A percentile compares a stretch with the other conserved stretches of the same genome.
Evolutionary conservation across 1,139 yeast species (phyloP).

Genomic region (Sugiyamaella sp.): DNA sequence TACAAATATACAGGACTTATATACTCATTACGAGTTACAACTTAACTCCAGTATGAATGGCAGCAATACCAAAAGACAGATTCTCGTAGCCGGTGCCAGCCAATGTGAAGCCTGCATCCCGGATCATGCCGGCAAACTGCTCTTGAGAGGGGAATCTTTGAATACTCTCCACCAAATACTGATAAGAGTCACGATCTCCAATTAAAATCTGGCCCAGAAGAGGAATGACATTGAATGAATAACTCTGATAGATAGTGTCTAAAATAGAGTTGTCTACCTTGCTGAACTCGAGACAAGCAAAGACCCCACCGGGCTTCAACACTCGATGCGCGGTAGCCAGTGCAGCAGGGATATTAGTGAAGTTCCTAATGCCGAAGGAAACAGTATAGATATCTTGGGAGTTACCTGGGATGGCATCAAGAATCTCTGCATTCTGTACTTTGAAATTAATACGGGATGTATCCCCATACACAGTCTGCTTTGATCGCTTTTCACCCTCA

Average conservation of each 20-base stretch:
- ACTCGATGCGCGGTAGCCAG: slow-evolving; percentile 92
- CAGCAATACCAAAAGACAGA: slow-evolving; percentile 94
- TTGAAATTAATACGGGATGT: slow-evolving; percentile 70
- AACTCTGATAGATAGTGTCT: slow-evolving; percentile 78
- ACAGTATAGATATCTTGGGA: slow-evolving; percentile 95
- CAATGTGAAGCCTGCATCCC: slow-evolving; percentile 90
- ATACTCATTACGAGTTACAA: slow-evolving; percentile 44
- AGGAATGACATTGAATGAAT: slow-evolving; percentile 87
- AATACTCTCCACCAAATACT: slow-evolving; percentile 92
- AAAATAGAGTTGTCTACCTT: slow-evolving; percentile 82
- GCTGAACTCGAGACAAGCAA: slow-evolving; percentile 93
- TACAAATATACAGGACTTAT: slow-evolving; percentile 7
- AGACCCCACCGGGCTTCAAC: slow-evolving; percentile 97
- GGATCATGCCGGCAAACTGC: slow-evolving; percentile 86
- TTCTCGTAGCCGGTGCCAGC: slow-evolving; percentile 92
- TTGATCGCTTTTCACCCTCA: slow-evolving; percentile 82
- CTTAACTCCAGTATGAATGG: slow-evolving; percentile 94
- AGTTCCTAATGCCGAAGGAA: slow-evolving; percentile 96
- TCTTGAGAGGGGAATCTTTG: slow-evolving; percentile 91
- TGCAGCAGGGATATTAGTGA: slow-evolving; percentile 92
- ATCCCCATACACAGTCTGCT: slow-evolving; percentile 50
- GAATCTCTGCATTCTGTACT: slow-evolving; percentile 90
- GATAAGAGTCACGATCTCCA: slow-evolving; percentile 93
- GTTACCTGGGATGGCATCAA: slow-evolving; percentile 80
- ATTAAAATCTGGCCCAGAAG: slow-evolving; percentile 95